A percentile compares a stretch with the other conserved stretches of the same genome.
Conservation (phyloP, 2,329 filamentous ascomycete genomes). For the Alternaria panax region DNA sequence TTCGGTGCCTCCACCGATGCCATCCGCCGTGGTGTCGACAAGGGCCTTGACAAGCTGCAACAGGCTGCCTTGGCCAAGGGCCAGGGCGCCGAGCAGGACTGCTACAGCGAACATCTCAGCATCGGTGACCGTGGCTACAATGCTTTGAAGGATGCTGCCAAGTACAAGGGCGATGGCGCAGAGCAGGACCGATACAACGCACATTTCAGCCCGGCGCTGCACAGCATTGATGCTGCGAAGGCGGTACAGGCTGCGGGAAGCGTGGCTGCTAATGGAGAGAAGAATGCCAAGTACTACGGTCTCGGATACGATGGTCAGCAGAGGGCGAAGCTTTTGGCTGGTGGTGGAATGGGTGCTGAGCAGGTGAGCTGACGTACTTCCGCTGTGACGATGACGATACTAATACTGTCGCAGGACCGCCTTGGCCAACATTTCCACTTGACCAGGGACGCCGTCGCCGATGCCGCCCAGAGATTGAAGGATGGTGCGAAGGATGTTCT, state of each 20-base stretch:
- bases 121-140: slow-evolving; percentile 21
- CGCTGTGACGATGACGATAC: neutral
- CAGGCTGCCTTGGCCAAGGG: slow-evolving; percentile 22
- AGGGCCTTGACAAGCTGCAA: slow-evolving; percentile 29
- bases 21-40: slow-evolving; percentile 29
- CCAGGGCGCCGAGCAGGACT: slow-evolving; percentile 36
- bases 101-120: slow-evolving; percentile 30
- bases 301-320: slow-evolving; percentile 43
- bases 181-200: slow-evolving; percentile 43
- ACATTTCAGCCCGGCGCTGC: slow-evolving; percentile 36
- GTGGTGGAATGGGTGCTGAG: slow-evolving; percentile 42
- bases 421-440: slow-evolving; percentile 41
- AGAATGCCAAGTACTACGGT: slow-evolving; percentile 37
- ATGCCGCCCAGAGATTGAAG: slow-evolving; percentile 38
- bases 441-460: slow-evolving; percentile 25
- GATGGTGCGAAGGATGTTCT: slow-evolving; percentile 34
- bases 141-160: slow-evolving; percentile 24
- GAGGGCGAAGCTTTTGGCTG: slow-evolving; percentile 39
- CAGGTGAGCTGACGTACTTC: slow-evolving; percentile 33
- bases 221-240: slow-evolving; percentile 32
- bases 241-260: slow-evolving; percentile 35
- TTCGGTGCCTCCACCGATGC: slow-evolving; percentile 33
- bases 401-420: slow-evolving; percentile 35
- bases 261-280: slow-evolving; percentile 32
- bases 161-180: slow-evolving; percentile 35